Conservation (phyloP, 768 basidiomycete species). For the Auricularia cornea region DNA sequence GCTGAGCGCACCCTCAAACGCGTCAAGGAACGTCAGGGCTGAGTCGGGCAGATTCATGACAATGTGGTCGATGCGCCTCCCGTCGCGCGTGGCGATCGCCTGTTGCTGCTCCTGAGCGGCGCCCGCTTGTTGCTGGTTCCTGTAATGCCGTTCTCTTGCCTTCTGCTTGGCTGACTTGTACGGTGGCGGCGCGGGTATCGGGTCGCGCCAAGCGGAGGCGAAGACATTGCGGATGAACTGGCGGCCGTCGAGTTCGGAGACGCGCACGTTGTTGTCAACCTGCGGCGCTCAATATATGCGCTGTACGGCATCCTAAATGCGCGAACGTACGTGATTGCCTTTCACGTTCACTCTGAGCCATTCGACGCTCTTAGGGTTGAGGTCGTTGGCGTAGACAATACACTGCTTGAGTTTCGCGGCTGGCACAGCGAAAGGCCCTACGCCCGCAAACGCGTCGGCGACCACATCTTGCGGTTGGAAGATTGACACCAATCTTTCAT, state of each 20-base stretch:
- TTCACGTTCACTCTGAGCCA: constrained; percentile 66
- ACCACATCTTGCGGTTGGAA: constrained; percentile 70
- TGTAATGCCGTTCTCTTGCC: constrained; percentile 24
- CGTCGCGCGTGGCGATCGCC: constrained; percentile 31
- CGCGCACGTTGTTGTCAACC: constrained; percentile 64
- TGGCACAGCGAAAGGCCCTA: constrained; percentile 93
- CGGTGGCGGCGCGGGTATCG: constrained; percentile 54
- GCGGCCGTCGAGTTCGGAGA: constrained; percentile 78
- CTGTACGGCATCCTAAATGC: constrained; percentile 1
- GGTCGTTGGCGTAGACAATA: constrained; percentile 84
- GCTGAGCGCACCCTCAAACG: constrained; percentile 67
- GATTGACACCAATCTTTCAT: constrained; percentile 68
- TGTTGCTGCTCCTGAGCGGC: constrained; percentile 2
- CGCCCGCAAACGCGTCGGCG: constrained; percentile 93
- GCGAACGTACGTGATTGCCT: constrained; percentile 60
- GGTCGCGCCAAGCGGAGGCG: constrained; percentile 44
- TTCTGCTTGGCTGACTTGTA: constrained; percentile 32
- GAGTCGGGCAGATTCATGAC: constrained; percentile 98
- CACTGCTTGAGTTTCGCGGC: constrained; percentile 84
- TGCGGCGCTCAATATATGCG: constrained; percentile 23
- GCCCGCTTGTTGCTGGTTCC: constrained; percentile 12
- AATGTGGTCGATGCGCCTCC: constrained; percentile 61
- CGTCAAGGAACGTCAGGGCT: constrained; percentile 82
- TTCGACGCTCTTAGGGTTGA: constrained; percentile 82
- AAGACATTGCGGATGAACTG: constrained; percentile 68